Evolutionary conservation across 148 eudicot genomes (phyloP).

Genomic region (Amaranthus hypochondriacus): DNA sequence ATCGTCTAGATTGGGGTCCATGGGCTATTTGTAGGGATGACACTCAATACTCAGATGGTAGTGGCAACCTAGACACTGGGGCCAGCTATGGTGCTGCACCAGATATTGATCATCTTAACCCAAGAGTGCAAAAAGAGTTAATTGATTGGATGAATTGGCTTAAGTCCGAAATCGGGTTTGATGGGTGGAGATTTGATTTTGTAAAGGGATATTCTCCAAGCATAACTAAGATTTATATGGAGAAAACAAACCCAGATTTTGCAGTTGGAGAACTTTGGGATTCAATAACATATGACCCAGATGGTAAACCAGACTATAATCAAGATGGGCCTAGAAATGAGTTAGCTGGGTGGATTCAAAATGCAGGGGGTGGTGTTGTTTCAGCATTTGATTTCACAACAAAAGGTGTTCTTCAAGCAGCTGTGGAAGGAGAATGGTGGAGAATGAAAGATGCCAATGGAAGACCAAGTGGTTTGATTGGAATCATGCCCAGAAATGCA

Average conservation of each 20-base stretch:
- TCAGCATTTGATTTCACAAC: constrained; percentile 56
- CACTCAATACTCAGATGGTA: constrained; percentile 47
- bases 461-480: constrained; percentile 48
- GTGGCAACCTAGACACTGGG: constrained; percentile 57
- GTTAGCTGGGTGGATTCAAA: constrained; percentile 18
- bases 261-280: constrained; percentile 19
- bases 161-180: constrained; percentile 24
- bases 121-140: constrained; percentile 45
- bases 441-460: constrained; percentile 51
- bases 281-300: constrained; percentile 13
- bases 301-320: constrained; percentile 18
- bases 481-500: constrained; percentile 33
- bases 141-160: constrained; percentile 53
- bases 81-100: constrained; percentile 41
- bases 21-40: constrained; percentile 55
- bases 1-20: constrained; percentile 72
- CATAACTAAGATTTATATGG: constrained; percentile 37
- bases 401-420: constrained; percentile 55
- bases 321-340: constrained; percentile 22
- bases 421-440: constrained; percentile 53
- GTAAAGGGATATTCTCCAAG: constrained; percentile 55
- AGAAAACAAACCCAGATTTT: constrained; percentile 24
- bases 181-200: constrained; percentile 59
- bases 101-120: constrained; percentile 63
- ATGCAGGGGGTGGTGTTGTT: constrained; percentile 40